Percentiles rank a stretch among this genome's conserved stretches.
Evolutionary conservation across 306 rosid genomes (phyloP).

Genomic region (Rubus idaeus): DNA sequence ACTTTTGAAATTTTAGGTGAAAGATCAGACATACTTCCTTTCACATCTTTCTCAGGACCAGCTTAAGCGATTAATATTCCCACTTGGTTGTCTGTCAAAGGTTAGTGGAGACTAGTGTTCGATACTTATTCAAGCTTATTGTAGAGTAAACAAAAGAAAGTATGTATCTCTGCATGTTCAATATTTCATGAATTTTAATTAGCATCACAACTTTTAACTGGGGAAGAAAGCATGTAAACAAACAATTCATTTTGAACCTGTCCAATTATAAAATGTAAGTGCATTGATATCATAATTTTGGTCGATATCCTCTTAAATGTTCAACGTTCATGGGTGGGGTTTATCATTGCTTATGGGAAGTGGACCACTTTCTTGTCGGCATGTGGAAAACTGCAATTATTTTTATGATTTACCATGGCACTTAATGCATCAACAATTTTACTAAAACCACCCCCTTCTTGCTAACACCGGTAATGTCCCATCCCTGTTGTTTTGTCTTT

Average conservation of each 20-base stretch:
- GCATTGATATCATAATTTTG: neutral
- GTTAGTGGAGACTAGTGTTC: conserved; percentile 45
- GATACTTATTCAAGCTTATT: conserved; percentile 3
- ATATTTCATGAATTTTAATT: neutral
- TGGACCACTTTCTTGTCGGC: neutral
- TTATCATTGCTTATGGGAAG: neutral
- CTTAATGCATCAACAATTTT: neutral
- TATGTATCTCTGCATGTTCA: conserved; percentile 9
- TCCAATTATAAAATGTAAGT: neutral
- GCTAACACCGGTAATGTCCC: neutral
- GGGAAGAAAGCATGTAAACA: conserved; percentile 3
- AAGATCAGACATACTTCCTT: conserved; percentile 95
- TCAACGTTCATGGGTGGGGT: neutral
- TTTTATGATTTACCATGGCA: neutral
- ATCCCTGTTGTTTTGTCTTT: neutral
- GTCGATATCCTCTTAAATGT: neutral
- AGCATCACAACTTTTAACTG: conserved; percentile 7
- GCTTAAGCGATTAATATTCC: conserved; percentile 76
- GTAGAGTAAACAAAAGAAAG: neutral
- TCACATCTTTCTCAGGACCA: conserved; percentile 86
- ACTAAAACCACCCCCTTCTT: neutral
- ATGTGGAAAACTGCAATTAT: neutral
- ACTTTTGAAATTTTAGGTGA: conserved; percentile 55
- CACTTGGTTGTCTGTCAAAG: conserved; percentile 85
- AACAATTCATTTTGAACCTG: neutral